Evolutionary conservation across 2,329 filamentous ascomycete genomes (phyloP), one percentile per base, ranked within the genome.

Genomic region (Cladosporium velox): DNA sequence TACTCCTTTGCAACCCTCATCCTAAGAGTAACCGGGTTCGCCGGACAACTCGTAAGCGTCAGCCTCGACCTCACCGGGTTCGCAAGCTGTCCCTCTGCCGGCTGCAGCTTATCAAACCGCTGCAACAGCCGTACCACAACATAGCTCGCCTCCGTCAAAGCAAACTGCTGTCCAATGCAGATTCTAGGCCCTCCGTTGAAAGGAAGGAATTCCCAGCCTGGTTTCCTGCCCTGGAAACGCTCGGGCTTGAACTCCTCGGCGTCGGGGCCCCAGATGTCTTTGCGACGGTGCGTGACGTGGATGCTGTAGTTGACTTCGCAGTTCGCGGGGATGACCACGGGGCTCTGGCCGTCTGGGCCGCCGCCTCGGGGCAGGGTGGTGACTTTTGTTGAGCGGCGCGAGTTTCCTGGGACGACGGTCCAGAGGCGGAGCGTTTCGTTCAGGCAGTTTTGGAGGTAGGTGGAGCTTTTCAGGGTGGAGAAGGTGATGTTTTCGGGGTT

Each of bases 111-210:
- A 59, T 75, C 73, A 44, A 76, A 76, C 28, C 69, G 67, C 67
- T 77, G 75, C 65, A 77, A 54, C 59, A 77, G 38, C 38, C 72
- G 65, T 54, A 72, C 74, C 28, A 72, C 68, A 6, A 75, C 71
- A 69, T 76, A 76, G 24, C 69, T 70, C 28, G 73, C 72, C 59
- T 77, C 75, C 0, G 75, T 78, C 12, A 78, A 67, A 0, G 93
- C 91, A 79, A 97, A 97, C 4, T 85, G 84, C 77, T 89, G 86
- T 0, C 93, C 93, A 70, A 97, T 96, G 76, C 93, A 97, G 74
- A 90, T 91, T 63, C 93, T 82, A 2, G 73, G 72, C 11, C 73
- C 73, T n/a, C 72, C 74, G 59, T 75, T 76, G 67, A 78, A 77
- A 0, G 76, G 76, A 41, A 79, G 54, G 60, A 72, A 79, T 26